These are phyloP conservation scores for Lachnellula occidentalis DNA, from an alignment of 2,329 filamentous ascomycete genomes.

Conservation along the genomic window DNA sequence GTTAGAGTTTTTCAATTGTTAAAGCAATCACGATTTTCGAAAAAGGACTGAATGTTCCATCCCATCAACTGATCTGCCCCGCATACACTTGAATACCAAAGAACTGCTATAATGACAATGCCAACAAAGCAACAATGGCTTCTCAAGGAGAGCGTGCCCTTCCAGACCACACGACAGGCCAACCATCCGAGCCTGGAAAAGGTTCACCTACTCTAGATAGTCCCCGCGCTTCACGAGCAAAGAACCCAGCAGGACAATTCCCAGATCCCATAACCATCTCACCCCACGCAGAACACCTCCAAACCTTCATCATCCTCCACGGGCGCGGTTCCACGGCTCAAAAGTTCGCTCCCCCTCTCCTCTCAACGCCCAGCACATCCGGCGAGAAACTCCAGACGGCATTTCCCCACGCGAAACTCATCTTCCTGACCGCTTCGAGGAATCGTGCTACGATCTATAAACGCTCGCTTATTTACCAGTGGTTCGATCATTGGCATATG, in stretches of 20 bases:
- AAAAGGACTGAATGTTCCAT: too few relatives aligned
- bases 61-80: too few relatives aligned
- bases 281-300: constrained; percentile 31
- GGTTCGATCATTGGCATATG: constrained; percentile 41
- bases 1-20: too few relatives aligned
- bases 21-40: too few relatives aligned
- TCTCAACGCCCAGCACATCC: constrained; percentile 26
- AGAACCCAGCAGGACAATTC: constrained; percentile 3
- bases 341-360: constrained; percentile 37
- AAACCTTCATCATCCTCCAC: constrained; percentile 45
- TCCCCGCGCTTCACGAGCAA: background rate
- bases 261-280: constrained; percentile 13
- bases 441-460: constrained; percentile 37
- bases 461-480: constrained; percentile 37
- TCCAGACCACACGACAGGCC: background rate
- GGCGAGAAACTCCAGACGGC: constrained; percentile 27
- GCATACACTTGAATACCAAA: too few relatives aligned
- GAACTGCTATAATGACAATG: background rate
- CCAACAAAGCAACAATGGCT: background rate
- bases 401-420: constrained; percentile 41
- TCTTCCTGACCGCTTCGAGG: constrained; percentile 45
- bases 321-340: constrained; percentile 41
- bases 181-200: background rate
- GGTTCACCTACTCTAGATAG: background rate
- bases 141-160: background rate